Base-by-base conservation (phyloP, 106 monocot species). In the Acorus gramineus region DNA sequence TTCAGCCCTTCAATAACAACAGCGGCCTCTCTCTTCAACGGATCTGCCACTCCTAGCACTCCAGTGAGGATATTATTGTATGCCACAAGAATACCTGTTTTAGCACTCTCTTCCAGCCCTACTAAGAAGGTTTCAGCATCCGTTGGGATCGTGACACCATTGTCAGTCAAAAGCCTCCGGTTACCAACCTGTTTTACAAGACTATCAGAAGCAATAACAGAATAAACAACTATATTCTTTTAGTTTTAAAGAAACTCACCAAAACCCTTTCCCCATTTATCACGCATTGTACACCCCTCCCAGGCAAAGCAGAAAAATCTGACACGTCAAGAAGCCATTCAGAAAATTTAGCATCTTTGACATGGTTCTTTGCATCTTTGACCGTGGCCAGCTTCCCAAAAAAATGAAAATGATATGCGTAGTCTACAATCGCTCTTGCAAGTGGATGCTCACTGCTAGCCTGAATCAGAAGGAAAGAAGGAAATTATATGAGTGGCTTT, bases 381-480 rank as follows among this genome's bases (percentile, higher is more conserved):
- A 48, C 8, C 42, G 72, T 66, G 9, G 76, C 61, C 58, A 74
- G 58, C 49, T 83, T 80, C 8, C 78, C 76, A 55, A 88, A 92
- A 66, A 82, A 92, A 82, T 89, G 92, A 68, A 78, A 92, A 73
- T 99, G 88, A 61, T 76, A 76, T 55, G 81, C 77, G 61, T 98
- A 88, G 61, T 91, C 82, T 57, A 98, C 47, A 44, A 98, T 83
- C n/a, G 96, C 96, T 68, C 69, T 87, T 57, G 80, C 91, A 68
- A 98, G 80, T 68, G 96, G 96, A 67, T 98, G 96, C 61, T 98
- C 96, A 48, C 96, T 98, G 74, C 82, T 84, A 60, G 88, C 90
- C 96, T 98, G 64, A 68, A 77, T 70, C 44, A 57, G 79, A 85
- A 65, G 77, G 8, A 56, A 76, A 84, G 67, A 82, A 11, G 54